Base-by-base conservation (phyloP, 352 stramenopile genomes). In the Globisporangium nodosum region DNA sequence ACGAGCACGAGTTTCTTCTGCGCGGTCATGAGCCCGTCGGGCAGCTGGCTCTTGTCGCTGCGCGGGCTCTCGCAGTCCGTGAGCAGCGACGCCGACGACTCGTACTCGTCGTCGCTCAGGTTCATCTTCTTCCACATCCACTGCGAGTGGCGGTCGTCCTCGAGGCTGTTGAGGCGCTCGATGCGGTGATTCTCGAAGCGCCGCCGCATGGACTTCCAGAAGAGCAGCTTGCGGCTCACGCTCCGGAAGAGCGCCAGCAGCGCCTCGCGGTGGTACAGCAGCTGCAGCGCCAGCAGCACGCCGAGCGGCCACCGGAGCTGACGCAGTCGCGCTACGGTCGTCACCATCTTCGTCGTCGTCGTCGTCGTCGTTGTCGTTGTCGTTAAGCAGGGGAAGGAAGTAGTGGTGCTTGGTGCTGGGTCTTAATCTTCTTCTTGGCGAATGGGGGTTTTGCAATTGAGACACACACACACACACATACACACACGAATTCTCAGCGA, bases 1-100 rank as follows among this genome's bases (percentile, higher is more conserved):
- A 97, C 88, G 51, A 98, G 82, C 45, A 98, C 88, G 63, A 97
- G 68, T 69, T 96, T 96, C 66, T 90, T 90, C 63, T 90, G 81
- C 45, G 78, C 83, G 0, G 66, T 76, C 63, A 90, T 84, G 61
- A 90, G 71, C 1, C 81, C 81, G 52, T 82, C 73, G 0, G 78
- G 65, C 12, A 73, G 64, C 56, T 39, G 55, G 63, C 40, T 56
- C 58, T 52, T 43, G 52, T 9, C 40, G 46, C 54, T 65, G 30
- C 57, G 47, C 46, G 54, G 20, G 55, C 58, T 46, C 39, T 65
- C 43, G 12, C 37, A 18, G 24, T 39, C 35, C 18, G 33, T 62
- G 68, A 55, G 78, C 61, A 50, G 69, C 18, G 45, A 30, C 43
- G 43, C 21, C 37, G 37, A 5, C 8, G 37, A 61, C 13, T 76